Evolutionary conservation across 2,329 filamentous ascomycete species (phyloP), one percentile per base, ranked within the genome.

Genomic region (Periconia macrospinosa): DNA sequence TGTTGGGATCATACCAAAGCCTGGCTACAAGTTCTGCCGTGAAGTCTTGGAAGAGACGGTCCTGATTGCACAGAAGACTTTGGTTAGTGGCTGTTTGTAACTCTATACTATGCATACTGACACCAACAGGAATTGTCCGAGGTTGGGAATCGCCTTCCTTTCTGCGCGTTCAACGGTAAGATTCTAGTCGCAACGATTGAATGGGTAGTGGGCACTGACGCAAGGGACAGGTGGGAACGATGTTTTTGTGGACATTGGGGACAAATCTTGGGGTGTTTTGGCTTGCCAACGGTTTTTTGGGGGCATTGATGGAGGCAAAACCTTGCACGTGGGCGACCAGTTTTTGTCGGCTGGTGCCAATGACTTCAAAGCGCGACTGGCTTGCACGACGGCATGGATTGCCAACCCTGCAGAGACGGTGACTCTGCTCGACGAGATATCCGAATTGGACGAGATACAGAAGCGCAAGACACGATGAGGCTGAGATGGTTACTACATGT

Each of bases 171-270:
- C 80, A 99, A 99, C 73, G 94, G 82, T 82, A 68, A 35, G 62
- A 57, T 20, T 20, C 18, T 19, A 13, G 10, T 3, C 41, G 30
- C 15, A 40, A 20, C 14, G 8, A 50, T 47, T 37, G 19, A 27
- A 27, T 44, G 18, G n/a, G 19, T 6, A 10, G 18, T 13, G 5
- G 42, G 20, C 20, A 49, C 67, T 70, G 37, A 71, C 53, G 27
- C n/a, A 3, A 10, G n/a, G 13, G 18, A 1, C 43, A 83, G 80
- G 93, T 50, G 94, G 94, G 11, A 93, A 94, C 57, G 94, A 99
- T 72, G 92, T 97, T 41, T 99, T 99, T 75, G 92, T 99, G 50
- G 94, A 99, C 72, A 97, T 99, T 68, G 94, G 94, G 52, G 94
- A 99, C 77, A 99, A 99, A 78, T 92, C 88, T 49, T 96, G 92